Evolutionary conservation across 805 yeast species (phyloP), one percentile per base, ranked within the genome.

Genomic region (Grigorovia jiainica): DNA sequence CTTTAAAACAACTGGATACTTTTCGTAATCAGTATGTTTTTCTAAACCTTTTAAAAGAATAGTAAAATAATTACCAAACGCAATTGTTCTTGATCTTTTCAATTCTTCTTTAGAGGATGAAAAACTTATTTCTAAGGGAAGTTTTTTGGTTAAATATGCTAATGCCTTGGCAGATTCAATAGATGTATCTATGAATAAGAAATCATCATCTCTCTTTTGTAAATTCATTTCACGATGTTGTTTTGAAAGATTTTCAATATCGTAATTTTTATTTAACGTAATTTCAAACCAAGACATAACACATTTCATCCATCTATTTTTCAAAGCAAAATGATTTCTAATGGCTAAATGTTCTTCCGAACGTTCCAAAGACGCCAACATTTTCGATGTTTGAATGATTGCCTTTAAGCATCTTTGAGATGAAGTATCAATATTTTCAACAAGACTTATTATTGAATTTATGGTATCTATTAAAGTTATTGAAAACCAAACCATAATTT

Each of bases 61-160:
- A 70, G 77, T 76, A 57, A 81, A 82, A 53, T 79, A 81, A 46
- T 78, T 79, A 3, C 80, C 78, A 60, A 82, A 82, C n/a, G 76
- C 69, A 39, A 79, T 72, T 23, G 75, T 74, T 49, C 73, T 73
- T 30, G 74, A 70, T 47, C 72, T 73, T 24, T 64, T 64, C 24
- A 75, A 53, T 47, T 77, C 82, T 13, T 63, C 64, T 37, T 71
- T 76, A 41, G 67, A 65, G 15, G 67, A 64, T 23, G 74, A 76
- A 43, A 65, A 78, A 23, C 74, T 79, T 24, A 73, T 68, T 41
- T 77, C 87, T 35, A 79, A 56, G 5, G 79, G 70, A 34, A 79
- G 57, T 7, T 69, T 67, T 29, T 71, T 72, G 21, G 82, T 66
- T 16, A 78, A 68, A n/a, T 70, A 53, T 3, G 78, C 67, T 43